Evolutionary conservation across 768 basidiomycete species (phyloP), one percentile per base, ranked within the genome.

Genomic region (Suillus decipiens): DNA sequence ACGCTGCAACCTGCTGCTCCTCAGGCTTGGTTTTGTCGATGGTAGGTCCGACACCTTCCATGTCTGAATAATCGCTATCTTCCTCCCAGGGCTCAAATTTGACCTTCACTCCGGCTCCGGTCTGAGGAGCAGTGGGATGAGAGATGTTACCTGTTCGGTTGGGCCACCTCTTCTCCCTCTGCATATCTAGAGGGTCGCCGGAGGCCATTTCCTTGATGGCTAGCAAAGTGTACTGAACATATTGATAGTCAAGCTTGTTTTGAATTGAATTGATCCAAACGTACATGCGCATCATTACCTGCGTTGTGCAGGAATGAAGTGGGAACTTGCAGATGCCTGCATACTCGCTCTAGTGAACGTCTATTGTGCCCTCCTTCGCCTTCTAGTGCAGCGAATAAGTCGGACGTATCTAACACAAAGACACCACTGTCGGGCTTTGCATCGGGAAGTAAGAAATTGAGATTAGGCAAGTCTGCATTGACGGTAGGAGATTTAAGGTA

Each of bases 101-200:
- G 11, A 90, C 89, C 67, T 84, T 80, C 43, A 85, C 75, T 4
- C 75, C 71, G 19, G 71, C 65, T 9, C 70, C 64, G 15, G 60
- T 33, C 39, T 75, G 75, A 43, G 75, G 69, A 39, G 53, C 47
- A 36, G 62, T 61, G 61, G 61, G 63, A 31, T 60, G 24, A 39
- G 65, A 28, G 10, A 48, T 63, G n/a, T 53, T 68, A 6, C 63
- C 54, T 37, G 84, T 84, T 59, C 81, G 85, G 65, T 80, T 82
- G 1, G 93, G 93, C 93, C 93, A 95, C 42, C 93, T 82, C 70
- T 85, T 80, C 68, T 91, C 88, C 60, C 92, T 84, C 67, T 95
- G 93, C 58, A 80, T 79, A 71, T 95, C 93, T 11, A 94, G 68
- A 10, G 85, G 85, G 57, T 86, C 86, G 5, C 91, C 92, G 24